Evolutionary conservation across 345 rosid species (phyloP).

Genomic region (Cardiospermum halicacabum): DNA sequence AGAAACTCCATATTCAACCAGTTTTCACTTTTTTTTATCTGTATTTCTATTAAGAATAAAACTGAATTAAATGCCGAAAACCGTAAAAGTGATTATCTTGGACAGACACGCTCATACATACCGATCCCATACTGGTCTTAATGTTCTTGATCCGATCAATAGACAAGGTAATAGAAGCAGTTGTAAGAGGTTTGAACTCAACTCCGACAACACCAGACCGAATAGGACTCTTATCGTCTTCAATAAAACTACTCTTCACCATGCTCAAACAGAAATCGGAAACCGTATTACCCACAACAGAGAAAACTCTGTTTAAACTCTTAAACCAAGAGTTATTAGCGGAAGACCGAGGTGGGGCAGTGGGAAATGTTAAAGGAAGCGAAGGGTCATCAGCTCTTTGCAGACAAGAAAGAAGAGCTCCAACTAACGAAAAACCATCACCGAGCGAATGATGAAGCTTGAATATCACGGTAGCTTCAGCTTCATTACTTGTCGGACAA

Average conservation of each 20-base stretch:
- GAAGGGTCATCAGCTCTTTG: constrained; percentile 35
- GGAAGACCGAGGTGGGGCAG: not conserved
- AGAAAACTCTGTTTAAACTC: not conserved
- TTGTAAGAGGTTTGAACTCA: constrained; percentile 17
- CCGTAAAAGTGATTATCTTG: no score
- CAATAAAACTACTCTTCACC: constrained; percentile 21
- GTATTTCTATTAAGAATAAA: no score
- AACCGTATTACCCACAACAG: constrained; percentile 10
- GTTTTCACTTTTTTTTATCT: no score
- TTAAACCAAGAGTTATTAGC: not conserved
- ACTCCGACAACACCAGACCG: constrained; percentile 19
- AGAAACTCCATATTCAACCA: no score
- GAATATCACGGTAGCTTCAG: constrained; percentile 22
- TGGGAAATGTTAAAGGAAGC: constrained; percentile 33
- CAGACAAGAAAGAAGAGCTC: constrained; percentile 32
- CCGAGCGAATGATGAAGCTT: constrained; percentile 42
- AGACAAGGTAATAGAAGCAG: constrained; percentile 20
- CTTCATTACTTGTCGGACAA: constrained; percentile 22
- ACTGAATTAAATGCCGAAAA: no score
- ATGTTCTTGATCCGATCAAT: constrained; percentile 29
- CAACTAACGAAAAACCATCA: constrained; percentile 37
- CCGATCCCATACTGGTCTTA: constrained; percentile 21
- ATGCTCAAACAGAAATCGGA: constrained; percentile 21
- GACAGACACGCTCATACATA: not conserved
- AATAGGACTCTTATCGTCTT: constrained; percentile 27